Conservation (phyloP, 352 stramenopile genomes). For the Pythium monospermum region DNA sequence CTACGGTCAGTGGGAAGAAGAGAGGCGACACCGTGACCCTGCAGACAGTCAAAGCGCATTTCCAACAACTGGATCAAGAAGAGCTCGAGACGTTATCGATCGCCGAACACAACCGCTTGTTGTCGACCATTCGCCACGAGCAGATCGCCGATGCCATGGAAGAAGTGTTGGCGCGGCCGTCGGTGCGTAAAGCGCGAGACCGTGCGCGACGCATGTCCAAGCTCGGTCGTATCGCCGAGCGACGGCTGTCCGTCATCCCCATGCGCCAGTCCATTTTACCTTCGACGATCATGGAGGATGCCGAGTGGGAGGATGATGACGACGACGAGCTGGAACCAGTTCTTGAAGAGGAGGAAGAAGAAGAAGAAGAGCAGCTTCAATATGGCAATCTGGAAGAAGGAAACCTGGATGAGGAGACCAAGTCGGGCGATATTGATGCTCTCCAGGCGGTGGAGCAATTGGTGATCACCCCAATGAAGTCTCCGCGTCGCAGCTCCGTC, state of each 20-base stretch:
- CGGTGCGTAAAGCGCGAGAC: conserved; percentile 50
- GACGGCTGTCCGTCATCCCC: conserved; percentile 42
- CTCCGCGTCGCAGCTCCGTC: conserved; percentile 13
- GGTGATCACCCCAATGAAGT: conserved; percentile 13
- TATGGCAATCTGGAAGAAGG: neutral
- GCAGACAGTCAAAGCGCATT: neutral
- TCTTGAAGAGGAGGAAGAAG: neutral
- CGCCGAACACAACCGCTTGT: conserved; percentile 47
- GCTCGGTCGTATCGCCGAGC: conserved; percentile 46
- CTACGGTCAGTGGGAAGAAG: neutral
- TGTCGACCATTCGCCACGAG: conserved; percentile 58
- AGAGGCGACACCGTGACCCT: no score
- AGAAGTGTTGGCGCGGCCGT: conserved; percentile 56
- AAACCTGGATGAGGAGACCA: neutral
- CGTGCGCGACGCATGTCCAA: conserved; percentile 56
- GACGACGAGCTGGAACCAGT: conserved; percentile 24
- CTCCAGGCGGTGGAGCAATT: neutral
- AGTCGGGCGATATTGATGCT: neutral
- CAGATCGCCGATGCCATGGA: conserved; percentile 78
- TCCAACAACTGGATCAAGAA: conserved; percentile 31
- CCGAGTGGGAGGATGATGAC: conserved; percentile 47
- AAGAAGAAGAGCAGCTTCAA: conserved; percentile 1
- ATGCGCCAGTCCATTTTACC: conserved; percentile 31
- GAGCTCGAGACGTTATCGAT: conserved; percentile 61
- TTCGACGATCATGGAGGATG: conserved; percentile 37